Conservation (phyloP, 2,329 filamentous ascomycete species). For the Dactylonectria estremocensis region DNA sequence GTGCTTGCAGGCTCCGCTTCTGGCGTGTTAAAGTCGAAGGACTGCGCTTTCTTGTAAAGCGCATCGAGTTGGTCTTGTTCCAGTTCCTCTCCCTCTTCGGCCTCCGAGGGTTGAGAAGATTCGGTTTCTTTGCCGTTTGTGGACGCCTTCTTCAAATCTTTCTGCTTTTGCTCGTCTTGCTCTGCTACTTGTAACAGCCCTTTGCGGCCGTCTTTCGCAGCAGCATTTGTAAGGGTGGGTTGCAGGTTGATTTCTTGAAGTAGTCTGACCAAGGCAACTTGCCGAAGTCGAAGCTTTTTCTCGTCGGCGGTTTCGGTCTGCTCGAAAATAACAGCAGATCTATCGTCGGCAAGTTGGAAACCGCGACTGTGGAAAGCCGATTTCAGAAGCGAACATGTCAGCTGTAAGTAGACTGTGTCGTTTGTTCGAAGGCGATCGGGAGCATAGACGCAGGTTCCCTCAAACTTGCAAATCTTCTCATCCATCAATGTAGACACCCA, state of each 20-base stretch:
- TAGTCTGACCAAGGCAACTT: slow-evolving; percentile 89
- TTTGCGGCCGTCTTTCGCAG: slow-evolving; percentile 85
- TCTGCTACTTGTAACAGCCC: slow-evolving; percentile 90
- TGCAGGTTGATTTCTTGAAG: slow-evolving; percentile 91
- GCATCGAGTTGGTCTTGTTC: slow-evolving; percentile 96
- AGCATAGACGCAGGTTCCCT: slow-evolving; percentile 90
- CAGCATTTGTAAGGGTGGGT: slow-evolving; percentile 82
- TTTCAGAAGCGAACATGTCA: slow-evolving; percentile 82
- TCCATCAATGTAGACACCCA: slow-evolving; percentile 96
- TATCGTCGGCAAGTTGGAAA: slow-evolving; percentile 77
- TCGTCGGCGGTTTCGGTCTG: slow-evolving; percentile 90
- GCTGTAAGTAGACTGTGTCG: slow-evolving; percentile 93
- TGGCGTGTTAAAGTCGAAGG: slow-evolving; percentile 94
- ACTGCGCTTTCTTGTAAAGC: slow-evolving; percentile 95
- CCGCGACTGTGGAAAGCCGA: slow-evolving; percentile 77
- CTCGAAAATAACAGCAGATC: slow-evolving; percentile 82
- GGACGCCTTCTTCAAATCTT: slow-evolving; percentile 60
- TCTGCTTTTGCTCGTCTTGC: slow-evolving; percentile 83
- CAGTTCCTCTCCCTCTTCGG: slow-evolving; percentile 89
- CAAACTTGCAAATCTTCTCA: slow-evolving; percentile 89
- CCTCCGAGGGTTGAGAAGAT: slow-evolving; percentile 74
- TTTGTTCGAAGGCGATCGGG: slow-evolving; percentile 89
- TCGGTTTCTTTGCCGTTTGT: slow-evolving; percentile 50
- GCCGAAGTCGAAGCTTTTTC: slow-evolving; percentile 84
- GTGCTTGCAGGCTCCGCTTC: slow-evolving; percentile 86